A percentile compares a stretch with the other conserved stretches of the same genome.
phyloP scores from a whole-genome alignment of 2,329 filamentous ascomycete species.

The Gliomastix tumulicola region DNA sequence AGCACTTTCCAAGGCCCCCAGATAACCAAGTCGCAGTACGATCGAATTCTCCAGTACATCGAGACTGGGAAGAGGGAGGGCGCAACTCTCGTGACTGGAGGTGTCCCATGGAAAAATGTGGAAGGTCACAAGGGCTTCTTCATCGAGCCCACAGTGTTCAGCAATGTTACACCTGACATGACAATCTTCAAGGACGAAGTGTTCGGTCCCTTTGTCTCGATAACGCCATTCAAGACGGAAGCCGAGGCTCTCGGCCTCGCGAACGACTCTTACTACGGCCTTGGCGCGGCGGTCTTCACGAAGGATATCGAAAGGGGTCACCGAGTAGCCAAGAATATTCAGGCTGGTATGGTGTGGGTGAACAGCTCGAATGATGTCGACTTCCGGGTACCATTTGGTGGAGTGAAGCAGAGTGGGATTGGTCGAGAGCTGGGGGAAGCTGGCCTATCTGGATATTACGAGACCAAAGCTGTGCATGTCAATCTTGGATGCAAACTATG shows the following conservation, averaged over 20 bases:
- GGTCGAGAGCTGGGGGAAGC: slow-evolving; percentile 40
- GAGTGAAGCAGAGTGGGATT: slow-evolving; percentile 54
- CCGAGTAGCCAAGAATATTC: slow-evolving; percentile 34
- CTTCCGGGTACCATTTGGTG: slow-evolving; percentile 19
- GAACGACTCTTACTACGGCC: slow-evolving; percentile 38
- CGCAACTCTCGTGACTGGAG: slow-evolving; percentile 5
- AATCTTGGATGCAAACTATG: slow-evolving; percentile 9
- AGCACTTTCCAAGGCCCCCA: slow-evolving; percentile 20
- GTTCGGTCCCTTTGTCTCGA: slow-evolving; percentile 15
- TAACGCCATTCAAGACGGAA: slow-evolving; percentile 11
- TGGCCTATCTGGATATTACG: slow-evolving; percentile 28
- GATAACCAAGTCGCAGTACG: slow-evolving; percentile 56
- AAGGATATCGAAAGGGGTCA: slow-evolving; percentile 33
- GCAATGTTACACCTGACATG: slow-evolving; percentile 11
- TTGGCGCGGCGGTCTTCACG: slow-evolving; percentile 47
- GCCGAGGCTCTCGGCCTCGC: slow-evolving; percentile 12
- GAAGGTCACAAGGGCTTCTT: slow-evolving; percentile 12
- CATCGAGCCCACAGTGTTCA: slow-evolving; percentile 14
- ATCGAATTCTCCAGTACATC: slow-evolving; percentile 54
- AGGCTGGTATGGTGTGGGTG: slow-evolving; percentile 37
- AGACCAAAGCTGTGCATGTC: slow-evolving; percentile 22
- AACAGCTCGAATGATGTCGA: slow-evolving; percentile 17
- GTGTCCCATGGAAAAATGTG: neutral
- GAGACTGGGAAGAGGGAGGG: slow-evolving; percentile 25
- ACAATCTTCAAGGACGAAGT: slow-evolving; percentile 15